A percentile compares a stretch with the other conserved stretches of the same genome.
These are phyloP conservation scores for Ascomycota sp. DNA, from an alignment of 2,329 filamentous ascomycete species.

Conservation along the genomic window DNA sequence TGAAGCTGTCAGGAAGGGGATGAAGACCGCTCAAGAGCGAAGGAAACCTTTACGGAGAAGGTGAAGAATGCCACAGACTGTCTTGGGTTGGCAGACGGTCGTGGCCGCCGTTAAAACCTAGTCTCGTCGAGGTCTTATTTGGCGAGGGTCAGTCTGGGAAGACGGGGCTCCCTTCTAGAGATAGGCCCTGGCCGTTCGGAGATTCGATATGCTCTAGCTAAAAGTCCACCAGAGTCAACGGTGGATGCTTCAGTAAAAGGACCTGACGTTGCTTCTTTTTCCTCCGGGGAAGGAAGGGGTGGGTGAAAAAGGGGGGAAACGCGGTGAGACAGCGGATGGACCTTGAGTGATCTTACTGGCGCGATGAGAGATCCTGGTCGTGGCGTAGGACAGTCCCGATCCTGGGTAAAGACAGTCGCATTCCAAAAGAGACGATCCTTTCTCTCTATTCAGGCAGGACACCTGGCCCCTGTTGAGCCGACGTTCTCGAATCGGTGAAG, in stretches of 20 bases:
- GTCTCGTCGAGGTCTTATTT: conserved; percentile 18
- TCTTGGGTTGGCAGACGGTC: conserved; percentile 16
- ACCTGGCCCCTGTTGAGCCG: conserved; percentile 7
- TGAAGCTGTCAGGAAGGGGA: conserved; percentile 24
- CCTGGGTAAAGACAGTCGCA: conserved; percentile 16
- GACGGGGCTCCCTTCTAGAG: conserved; percentile 9
- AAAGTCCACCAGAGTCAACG: conserved; percentile 10
- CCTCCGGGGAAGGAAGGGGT: conserved; percentile 5
- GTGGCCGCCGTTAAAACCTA: conserved; percentile 13
- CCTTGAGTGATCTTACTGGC: conserved; percentile 13
- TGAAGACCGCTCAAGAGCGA: conserved; percentile 7
- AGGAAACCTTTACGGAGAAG: conserved; percentile 13
- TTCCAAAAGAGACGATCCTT: conserved; percentile 14
- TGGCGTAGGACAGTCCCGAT: conserved; percentile 14
- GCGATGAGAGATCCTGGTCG: conserved; percentile 11
- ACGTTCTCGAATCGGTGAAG: conserved; percentile 6
- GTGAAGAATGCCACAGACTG: conserved; percentile 16
- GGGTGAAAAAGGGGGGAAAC: conserved; percentile 8
- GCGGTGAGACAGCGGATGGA: conserved; percentile 16
- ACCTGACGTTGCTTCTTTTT: conserved; percentile 14
- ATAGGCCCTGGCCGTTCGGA: conserved; percentile 14
- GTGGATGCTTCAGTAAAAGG: conserved; percentile 12
- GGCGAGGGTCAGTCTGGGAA: conserved; percentile 10
- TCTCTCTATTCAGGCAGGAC: conserved; percentile 3
- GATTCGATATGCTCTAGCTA: conserved; percentile 14